Base-by-base conservation (phyloP, 1,139 yeast genomes). In the Geotrichum klebahnii region DNA sequence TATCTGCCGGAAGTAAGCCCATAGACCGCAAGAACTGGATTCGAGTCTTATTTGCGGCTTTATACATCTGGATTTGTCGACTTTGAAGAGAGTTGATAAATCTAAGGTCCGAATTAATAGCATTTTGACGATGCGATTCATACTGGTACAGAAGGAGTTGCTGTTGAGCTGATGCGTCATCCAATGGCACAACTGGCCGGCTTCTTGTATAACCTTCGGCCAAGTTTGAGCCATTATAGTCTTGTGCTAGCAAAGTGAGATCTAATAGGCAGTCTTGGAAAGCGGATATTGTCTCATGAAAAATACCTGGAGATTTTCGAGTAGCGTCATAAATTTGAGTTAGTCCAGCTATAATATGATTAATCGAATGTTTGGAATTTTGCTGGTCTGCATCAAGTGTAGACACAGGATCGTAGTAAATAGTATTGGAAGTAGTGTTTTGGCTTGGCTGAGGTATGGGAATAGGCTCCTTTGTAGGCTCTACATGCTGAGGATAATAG, bases 71-170 rank as follows among this genome's bases (percentile, higher is more conserved):
- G 31, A 48, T 44, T 16, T 48, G 52, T 5, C 37, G 16, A 33
- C 31, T 29, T 19, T 48, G 46, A 10, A 48, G 16, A 6, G 40
- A 4, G 20, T 23, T 40, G 16, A 36, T 19, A 16, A 33, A 48
- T 10, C 20, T 24, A 17, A 48, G 41, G 36, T 48, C 52, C 6
- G 48, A 35, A 1, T 38, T 22, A 9, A 33, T 41, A 31, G 14
- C 19, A n/a, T 44, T 44, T n/a, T 35, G 44, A 31, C 51, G 51
- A 6, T 33, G 14, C 2, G 33, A 29, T 14, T 50, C 51, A 33
- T 50, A 50, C 17, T 33, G 42, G 46, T 46, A 50, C 10, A 50
- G 33, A 8, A 35, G 34, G 33, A 50, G 31, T 17, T 44, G 53
- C 23, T 50, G 53, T 5, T 45, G 34, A 12, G 35, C 47, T 5